Conservation (phyloP, 2,329 filamentous ascomycete species). For the Chaetomium olivaceum region DNA sequence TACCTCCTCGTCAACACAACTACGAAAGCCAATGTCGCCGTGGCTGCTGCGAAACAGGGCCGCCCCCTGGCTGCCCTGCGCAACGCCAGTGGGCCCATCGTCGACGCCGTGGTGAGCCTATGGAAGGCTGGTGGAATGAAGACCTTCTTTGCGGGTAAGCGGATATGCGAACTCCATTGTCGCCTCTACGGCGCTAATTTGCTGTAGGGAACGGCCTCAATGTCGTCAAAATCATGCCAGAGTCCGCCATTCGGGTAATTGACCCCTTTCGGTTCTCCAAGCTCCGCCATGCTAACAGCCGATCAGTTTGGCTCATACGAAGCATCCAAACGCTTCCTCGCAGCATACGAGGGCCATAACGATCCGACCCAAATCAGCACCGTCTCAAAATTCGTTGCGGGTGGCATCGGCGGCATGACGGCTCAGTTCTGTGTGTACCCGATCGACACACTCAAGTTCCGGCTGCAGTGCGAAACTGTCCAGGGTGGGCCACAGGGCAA, state of each 20-base stretch:
- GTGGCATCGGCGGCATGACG: conserved; percentile 89
- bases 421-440: conserved; percentile 97
- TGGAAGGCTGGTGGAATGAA: conserved; percentile 84
- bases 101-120: conserved; percentile 72
- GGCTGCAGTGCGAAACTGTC: conserved; percentile 92
- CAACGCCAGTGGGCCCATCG: conserved; percentile 68
- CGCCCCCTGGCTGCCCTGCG: conserved; percentile 64
- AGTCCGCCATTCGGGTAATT: conserved; percentile 83
- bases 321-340: conserved; percentile 84
- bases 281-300: conserved; percentile 16
- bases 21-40: conserved; percentile 56
- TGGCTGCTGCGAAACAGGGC: conserved; percentile 69
- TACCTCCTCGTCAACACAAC: conserved; percentile 92
- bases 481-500: conserved; percentile 81
- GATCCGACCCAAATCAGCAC: conserved; percentile 78
- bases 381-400: conserved; percentile 85
- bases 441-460: conserved; percentile 77
- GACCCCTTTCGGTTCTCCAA: background rate
- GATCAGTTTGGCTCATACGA: conserved; percentile 88
- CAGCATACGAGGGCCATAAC: conserved; percentile 82
- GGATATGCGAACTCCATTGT: background rate
- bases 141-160: conserved; percentile 87
- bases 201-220: conserved; percentile 88
- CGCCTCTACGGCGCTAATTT: conserved; percentile 12
- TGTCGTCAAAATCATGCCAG: conserved; percentile 96